These are phyloP conservation scores for Isochrysis galbana DNA, from an alignment of 78 protist species.

Conservation along the genomic window DNA sequence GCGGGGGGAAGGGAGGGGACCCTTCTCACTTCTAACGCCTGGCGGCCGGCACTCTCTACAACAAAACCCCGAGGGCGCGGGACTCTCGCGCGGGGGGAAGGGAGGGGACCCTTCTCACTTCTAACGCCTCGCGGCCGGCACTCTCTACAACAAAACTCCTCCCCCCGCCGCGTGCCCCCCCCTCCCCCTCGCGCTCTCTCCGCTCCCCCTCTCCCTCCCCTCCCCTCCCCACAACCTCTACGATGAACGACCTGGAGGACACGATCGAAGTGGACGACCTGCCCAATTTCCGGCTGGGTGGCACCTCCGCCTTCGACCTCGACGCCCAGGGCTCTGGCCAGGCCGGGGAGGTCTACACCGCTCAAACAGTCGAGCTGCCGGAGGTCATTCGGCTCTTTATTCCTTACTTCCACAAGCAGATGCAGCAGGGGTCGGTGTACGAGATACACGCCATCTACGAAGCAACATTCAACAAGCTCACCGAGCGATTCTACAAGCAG, in stretches of 20 bases:
- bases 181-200: too few species aligned
- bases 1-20: too few species aligned
- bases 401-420: neutral
- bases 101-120: too few species aligned
- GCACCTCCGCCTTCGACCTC: neutral
- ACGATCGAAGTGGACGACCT: neutral
- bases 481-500: constrained; percentile 38
- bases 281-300: neutral
- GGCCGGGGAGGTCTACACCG: neutral
- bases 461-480: neutral
- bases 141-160: too few species aligned
- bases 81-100: too few species aligned
- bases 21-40: too few species aligned
- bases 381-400: neutral
- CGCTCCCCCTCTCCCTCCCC: neutral
- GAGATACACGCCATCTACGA: constrained; percentile 3
- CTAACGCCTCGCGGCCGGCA: too few species aligned
- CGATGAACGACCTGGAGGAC: neutral
- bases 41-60: too few species aligned
- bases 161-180: too few species aligned
- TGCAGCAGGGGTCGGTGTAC: neutral
- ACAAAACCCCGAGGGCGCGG: too few species aligned
- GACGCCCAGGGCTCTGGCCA: neutral
- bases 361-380: neutral
- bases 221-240: neutral